A percentile compares a stretch with the other conserved stretches of the same genome.
These are phyloP conservation scores for Curvularia sp. DNA, from an alignment of 2,329 filamentous ascomycete species.

Conservation along the genomic window DNA sequence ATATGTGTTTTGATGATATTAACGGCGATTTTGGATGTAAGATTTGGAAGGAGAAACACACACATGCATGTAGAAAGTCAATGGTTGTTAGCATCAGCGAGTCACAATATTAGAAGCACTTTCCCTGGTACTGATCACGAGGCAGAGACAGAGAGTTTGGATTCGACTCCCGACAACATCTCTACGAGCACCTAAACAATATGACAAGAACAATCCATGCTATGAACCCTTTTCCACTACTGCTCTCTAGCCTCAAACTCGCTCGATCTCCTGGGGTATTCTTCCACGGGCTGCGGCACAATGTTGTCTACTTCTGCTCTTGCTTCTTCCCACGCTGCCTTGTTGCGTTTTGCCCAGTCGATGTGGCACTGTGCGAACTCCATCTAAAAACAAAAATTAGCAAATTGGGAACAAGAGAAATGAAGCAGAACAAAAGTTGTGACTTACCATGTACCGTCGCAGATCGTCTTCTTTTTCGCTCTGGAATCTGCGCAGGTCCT, in stretches of 20 bases:
- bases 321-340: constrained; percentile 92
- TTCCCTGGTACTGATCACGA: neutral
- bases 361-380: constrained; percentile 92
- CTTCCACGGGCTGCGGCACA: constrained; percentile 52
- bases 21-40: neutral
- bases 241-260: constrained; percentile 19
- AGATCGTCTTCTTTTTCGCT: constrained; percentile 94
- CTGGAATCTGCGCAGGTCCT: constrained; percentile 92
- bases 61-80: neutral
- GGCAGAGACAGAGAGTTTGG: neutral
- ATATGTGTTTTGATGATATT: no score
- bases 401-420: neutral
- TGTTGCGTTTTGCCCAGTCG: constrained; percentile 90
- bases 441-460: constrained; percentile 88
- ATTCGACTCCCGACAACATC: neutral
- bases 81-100: neutral
- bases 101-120: neutral
- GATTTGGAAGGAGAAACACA: neutral
- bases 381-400: constrained; percentile 62
- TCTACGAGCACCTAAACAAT: neutral
- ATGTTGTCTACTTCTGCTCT: constrained; percentile 89
- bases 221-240: neutral
- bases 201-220: neutral
- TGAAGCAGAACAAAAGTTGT: no score
- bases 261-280: constrained; percentile 28